Conservation (phyloP, 352 stramenopile genomes). For the Globisporangium nunn region DNA sequence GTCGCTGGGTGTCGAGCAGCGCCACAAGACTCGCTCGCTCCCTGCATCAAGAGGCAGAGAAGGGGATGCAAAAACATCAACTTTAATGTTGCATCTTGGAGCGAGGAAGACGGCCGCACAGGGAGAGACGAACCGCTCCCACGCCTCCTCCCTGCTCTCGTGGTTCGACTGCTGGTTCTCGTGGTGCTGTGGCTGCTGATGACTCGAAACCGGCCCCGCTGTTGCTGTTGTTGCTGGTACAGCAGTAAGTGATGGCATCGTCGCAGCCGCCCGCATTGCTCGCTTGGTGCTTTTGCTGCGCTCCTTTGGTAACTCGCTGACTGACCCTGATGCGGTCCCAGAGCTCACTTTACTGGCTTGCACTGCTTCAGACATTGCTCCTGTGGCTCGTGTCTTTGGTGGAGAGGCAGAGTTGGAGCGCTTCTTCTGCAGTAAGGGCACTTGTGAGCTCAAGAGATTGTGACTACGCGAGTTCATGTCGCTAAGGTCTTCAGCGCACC, state of each 20-base stretch:
- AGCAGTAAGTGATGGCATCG: not conserved
- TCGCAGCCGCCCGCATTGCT: no score
- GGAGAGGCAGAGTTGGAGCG: slow-evolving; percentile 7
- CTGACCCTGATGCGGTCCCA: no score
- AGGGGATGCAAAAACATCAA: not conserved
- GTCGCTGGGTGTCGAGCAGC: slow-evolving; percentile 56
- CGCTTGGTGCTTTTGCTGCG: no score
- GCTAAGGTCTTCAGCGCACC: slow-evolving; percentile 8
- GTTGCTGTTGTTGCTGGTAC: not conserved
- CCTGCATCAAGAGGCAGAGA: slow-evolving; percentile 14
- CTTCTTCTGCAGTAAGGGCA: slow-evolving; percentile 1
- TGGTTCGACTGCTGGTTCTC: slow-evolving; percentile 2
- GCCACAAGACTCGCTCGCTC: slow-evolving; percentile 44
- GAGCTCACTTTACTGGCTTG: no score
- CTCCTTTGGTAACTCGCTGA: no score
- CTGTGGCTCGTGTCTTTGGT: not conserved
- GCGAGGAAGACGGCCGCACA: no score
- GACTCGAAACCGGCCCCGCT: not conserved
- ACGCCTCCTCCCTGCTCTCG: slow-evolving; percentile 23
- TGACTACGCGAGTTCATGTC: not conserved
- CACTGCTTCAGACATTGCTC: not conserved
- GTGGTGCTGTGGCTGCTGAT: slow-evolving; percentile 1
- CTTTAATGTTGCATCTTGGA: no score
- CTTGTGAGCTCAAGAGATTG: not conserved
- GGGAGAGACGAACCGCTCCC: slow-evolving; percentile 25